A percentile compares a stretch with the other conserved stretches of the same genome.
These are phyloP conservation scores for Trichosporon ovoides DNA, from an alignment of 1,284 basidiomycete genomes.

Conservation along the genomic window DNA sequence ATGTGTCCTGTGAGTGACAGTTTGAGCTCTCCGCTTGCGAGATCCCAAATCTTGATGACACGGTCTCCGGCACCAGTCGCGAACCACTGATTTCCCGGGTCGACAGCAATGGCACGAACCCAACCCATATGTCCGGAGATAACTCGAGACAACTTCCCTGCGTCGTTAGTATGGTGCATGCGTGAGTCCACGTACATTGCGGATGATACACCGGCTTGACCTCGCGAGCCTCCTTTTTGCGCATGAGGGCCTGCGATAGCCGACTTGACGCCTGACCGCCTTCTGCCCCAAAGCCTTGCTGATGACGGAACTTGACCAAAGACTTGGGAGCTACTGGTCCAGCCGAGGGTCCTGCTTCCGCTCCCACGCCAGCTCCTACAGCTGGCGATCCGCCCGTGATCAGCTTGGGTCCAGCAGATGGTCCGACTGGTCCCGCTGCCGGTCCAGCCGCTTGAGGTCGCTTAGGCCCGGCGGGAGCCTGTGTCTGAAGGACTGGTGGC, in stretches of 20 bases:
- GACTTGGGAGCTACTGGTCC: constrained; percentile 25
- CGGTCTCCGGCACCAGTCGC: constrained; percentile 95
- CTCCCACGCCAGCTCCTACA: not conserved
- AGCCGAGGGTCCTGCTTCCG: not conserved
- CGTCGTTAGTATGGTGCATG: constrained; percentile 43
- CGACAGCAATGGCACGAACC: constrained; percentile 94
- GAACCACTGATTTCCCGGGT: constrained; percentile 98
- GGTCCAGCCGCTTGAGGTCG: constrained; percentile 53
- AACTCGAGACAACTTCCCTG: constrained; percentile 76
- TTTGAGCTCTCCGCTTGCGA: constrained; percentile 92
- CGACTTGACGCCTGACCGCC: constrained; percentile 51
- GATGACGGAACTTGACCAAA: constrained; percentile 49
- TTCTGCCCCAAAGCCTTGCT: constrained; percentile 46
- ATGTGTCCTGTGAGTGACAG: constrained; percentile 95
- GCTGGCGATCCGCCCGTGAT: constrained; percentile 5
- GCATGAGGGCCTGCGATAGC: constrained; percentile 76
- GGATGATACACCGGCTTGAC: constrained; percentile 93
- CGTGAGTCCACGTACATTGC: constrained; percentile 49
- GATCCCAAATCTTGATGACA: constrained; percentile 99
- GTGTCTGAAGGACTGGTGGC: constrained; percentile 71
- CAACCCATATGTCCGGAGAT: constrained; percentile 97
- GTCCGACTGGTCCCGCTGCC: constrained; percentile 61
- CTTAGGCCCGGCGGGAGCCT: constrained; percentile 67
- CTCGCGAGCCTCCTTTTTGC: constrained; percentile 83
- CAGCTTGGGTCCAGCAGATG: constrained; percentile 14